These are phyloP conservation scores for Lentinula lateritia DNA, from an alignment of 768 basidiomycete genomes.

Conservation along the genomic window DNA sequence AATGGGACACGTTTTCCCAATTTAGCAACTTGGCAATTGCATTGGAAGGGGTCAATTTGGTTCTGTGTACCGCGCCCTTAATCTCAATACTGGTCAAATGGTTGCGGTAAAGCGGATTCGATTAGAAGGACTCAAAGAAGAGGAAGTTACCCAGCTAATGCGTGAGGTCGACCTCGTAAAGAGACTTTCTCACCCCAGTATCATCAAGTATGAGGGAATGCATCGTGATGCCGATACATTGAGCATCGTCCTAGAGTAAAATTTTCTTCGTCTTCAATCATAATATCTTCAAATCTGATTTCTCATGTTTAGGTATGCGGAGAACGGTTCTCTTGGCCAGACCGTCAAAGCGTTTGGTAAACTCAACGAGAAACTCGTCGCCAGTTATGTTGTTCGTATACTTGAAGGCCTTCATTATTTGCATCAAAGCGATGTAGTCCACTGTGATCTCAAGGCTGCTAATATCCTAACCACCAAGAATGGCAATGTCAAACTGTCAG, in stretches of 20 bases:
- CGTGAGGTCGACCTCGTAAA: constrained; percentile 91
- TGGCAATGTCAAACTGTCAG: constrained; percentile 94
- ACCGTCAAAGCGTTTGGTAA: constrained; percentile 92
- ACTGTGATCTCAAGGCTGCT: constrained; percentile 97
- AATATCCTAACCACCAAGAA: constrained; percentile 99
- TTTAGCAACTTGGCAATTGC: constrained; percentile 94
- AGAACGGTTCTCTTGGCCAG: constrained; percentile 93
- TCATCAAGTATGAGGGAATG: constrained; percentile 98
- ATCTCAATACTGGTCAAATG: constrained; percentile 92
- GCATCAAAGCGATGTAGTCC: constrained; percentile 85
- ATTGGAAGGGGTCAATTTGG: constrained; percentile 98
- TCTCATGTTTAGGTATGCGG: constrained; percentile 68
- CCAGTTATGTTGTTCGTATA: constrained; percentile 93
- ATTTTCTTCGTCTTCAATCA: constrained; percentile 13
- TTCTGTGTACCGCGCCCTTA: constrained; percentile 90
- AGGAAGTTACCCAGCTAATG: constrained; percentile 88
- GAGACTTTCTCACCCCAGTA: constrained; percentile 86
- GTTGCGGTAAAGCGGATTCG: constrained; percentile 98
- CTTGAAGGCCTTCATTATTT: constrained; percentile 93
- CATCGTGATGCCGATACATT: constrained; percentile 81
- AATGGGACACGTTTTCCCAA: constrained; percentile 9
- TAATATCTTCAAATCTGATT: not conserved
- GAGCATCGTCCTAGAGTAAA: constrained; percentile 93
- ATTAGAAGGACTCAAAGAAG: constrained; percentile 85
- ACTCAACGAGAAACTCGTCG: constrained; percentile 87